These are phyloP conservation scores for Oenanthe sinensis DNA, from an alignment of 129 eudicot genomes.

Conservation along the genomic window DNA sequence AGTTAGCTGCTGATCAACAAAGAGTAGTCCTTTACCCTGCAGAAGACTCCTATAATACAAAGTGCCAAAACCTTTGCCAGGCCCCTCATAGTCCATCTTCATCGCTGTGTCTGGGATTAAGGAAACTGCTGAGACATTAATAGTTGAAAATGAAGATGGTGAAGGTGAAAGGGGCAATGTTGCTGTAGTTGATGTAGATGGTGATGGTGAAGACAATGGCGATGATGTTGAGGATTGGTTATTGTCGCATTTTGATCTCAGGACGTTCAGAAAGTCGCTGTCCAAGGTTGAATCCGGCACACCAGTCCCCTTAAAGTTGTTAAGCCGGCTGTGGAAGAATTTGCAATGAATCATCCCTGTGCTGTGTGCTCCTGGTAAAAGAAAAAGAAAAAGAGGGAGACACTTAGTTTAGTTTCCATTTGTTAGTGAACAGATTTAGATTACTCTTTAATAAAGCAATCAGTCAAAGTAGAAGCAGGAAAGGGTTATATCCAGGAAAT, in stretches of 20 bases:
- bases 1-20: slow-evolving; percentile 77
- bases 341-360: slow-evolving; percentile 67
- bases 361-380: slow-evolving; percentile 66
- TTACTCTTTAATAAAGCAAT: background rate
- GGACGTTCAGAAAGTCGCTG: slow-evolving; percentile 34
- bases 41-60: slow-evolving; percentile 58
- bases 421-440: background rate
- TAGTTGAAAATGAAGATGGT: slow-evolving; percentile 29
- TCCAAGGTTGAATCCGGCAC: slow-evolving; percentile 57
- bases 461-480: background rate
- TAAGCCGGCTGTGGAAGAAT: slow-evolving; percentile 47
- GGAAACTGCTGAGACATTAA: slow-evolving; percentile 20
- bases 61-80: slow-evolving; percentile 55
- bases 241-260: slow-evolving; percentile 42
- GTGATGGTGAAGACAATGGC: slow-evolving; percentile 18
- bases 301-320: slow-evolving; percentile 48
- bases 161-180: slow-evolving; percentile 27
- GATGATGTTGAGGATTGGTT: slow-evolving; percentile 16
- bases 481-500: background rate
- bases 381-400: background rate
- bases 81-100: slow-evolving; percentile 66
- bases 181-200: slow-evolving; percentile 18
- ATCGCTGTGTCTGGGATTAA: slow-evolving; percentile 26
- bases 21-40: slow-evolving; percentile 57
- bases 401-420: background rate